A percentile compares a stretch with the other conserved stretches of the same genome.
Conservation (phyloP, 208 protist genomes). For the Tritrichomonas musculus region DNA sequence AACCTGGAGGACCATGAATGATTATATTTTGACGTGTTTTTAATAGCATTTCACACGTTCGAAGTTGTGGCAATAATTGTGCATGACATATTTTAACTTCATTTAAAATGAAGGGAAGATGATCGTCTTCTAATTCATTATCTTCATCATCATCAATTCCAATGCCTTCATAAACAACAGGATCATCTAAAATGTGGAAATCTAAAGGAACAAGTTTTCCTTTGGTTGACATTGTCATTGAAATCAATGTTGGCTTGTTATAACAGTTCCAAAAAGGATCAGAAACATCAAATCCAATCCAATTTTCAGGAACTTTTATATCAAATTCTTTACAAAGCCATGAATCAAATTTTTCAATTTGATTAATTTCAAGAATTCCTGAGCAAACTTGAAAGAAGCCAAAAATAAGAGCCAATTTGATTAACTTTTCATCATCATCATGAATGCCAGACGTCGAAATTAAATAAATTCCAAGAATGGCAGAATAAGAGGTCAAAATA, state of each 20-base stretch:
- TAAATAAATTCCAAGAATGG: neutral
- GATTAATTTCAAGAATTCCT: neutral
- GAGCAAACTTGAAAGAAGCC: neutral
- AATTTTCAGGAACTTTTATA: neutral
- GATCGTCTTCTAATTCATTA: neutral
- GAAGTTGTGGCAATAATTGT: neutral
- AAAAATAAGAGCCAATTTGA: neutral
- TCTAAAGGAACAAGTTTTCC: constrained; percentile 8
- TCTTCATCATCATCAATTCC: neutral
- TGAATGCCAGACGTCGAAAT: neutral
- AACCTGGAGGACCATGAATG: neutral
- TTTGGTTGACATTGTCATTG: neutral
- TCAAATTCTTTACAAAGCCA: neutral
- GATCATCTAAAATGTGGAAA: neutral
- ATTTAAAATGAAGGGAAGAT: neutral
- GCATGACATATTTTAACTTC: neutral
- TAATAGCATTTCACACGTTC: neutral
- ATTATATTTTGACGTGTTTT: neutral
- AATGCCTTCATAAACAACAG: neutral
- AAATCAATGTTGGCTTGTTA: neutral
- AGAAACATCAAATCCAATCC: neutral
- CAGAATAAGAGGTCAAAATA: neutral
- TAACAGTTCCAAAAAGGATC: constrained; percentile 13
- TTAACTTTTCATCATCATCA: neutral
- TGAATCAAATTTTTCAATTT: neutral